Evolutionary conservation across 208 protist species (phyloP).

Genomic region (Leishmania tarentolae): DNA sequence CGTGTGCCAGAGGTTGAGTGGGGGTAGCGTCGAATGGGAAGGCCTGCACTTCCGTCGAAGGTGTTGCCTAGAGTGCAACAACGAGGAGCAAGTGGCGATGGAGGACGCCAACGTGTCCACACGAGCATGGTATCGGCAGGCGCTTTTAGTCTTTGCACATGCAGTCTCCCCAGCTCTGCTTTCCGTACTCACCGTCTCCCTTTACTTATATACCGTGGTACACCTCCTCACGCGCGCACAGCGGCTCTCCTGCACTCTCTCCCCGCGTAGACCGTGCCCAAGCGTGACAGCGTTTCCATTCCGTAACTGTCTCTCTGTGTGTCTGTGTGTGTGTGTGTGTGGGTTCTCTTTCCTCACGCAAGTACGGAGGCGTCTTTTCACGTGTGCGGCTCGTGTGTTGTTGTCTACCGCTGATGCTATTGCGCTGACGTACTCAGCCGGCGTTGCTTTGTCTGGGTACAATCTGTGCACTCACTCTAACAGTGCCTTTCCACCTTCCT

Average conservation of each 20-base stretch:
- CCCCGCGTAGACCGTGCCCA: background rate
- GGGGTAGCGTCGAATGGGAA: background rate
- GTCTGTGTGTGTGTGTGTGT: background rate
- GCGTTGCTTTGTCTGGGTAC: background rate
- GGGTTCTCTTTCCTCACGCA: background rate
- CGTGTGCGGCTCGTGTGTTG: background rate
- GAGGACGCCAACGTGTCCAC: background rate
- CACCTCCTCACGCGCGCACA: background rate
- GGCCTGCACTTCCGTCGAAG: background rate
- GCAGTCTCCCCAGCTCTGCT: background rate
- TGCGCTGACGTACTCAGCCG: background rate
- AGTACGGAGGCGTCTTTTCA: background rate
- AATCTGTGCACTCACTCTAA: background rate
- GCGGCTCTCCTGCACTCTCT: background rate
- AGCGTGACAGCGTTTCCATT: background rate
- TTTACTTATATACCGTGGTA: background rate
- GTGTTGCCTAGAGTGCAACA: background rate
- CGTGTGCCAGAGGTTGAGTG: background rate
- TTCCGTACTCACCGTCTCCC: background rate
- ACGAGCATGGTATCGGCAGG: background rate
- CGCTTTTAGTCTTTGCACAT: background rate
- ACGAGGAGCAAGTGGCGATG: background rate
- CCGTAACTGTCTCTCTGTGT: too few relatives aligned
- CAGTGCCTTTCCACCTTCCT: background rate
- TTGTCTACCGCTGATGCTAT: background rate